Evolutionary conservation across 2,329 filamentous ascomycete genomes (phyloP), one percentile per base, ranked within the genome.

Genomic region (Pyrenochaeta sp.): DNA sequence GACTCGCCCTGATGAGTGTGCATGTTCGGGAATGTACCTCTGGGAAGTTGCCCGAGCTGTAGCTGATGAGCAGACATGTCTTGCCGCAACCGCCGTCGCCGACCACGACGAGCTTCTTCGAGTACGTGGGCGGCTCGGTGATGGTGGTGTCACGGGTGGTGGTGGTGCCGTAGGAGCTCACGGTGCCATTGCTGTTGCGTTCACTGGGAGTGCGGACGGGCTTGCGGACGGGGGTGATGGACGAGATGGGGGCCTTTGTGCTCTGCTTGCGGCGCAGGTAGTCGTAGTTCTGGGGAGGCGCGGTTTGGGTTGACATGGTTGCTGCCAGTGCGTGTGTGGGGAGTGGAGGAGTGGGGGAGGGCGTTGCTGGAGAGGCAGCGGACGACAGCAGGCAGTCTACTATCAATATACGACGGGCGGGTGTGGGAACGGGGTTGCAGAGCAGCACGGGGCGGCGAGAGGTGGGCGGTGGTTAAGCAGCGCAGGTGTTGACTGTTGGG

Each of bases 81-180:
- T 99, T 99, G 64, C 94, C 94, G 74, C 94, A 99, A 52, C 94
- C 94, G 63, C 94, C 94, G 73, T 99, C 94, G 52, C 94, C 94
- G 31, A 99, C 94, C 37, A 99, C 94, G 30, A 99, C 94, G 69
- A 99, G 94, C 82, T 99, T 99, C 81, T 99, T 99, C 59, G 93
- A 97, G 76, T 94, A 96, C 44, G 90, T 84, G 3, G 93, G 92
- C 17, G 89, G 90, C 69, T 96, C 90, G 35, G 93, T 96, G 74
- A 93, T 83, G 72, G 90, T 86, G 39, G 93, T 96, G 72, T 92
- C 86, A 66, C 86, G 81, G 61, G 85, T 88, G 48, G 86, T 87
- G 52, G 82, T 81, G 74, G 88, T 93, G 75, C 86, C 86, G 71
- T 85, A 86, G 56, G 90, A 96, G 81, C 88, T 93, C 72, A 91